phyloP scores from a whole-genome alignment of 805 yeast genomes.

The Zygotorulaspora florentina region DNA sequence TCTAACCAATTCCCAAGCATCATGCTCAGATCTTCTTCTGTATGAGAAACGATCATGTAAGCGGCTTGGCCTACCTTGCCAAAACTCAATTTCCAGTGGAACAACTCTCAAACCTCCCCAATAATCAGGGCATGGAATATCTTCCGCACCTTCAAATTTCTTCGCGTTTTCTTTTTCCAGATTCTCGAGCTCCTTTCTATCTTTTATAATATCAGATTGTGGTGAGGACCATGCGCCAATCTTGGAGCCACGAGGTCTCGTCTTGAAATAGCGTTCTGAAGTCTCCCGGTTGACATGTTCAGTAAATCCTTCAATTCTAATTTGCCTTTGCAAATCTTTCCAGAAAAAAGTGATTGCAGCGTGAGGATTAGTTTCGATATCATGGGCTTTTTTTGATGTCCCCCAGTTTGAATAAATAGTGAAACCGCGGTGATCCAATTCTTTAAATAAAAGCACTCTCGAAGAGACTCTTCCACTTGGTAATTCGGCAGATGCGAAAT shows the following conservation, averaged over 20 bases:
- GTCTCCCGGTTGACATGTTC: conserved; percentile 71
- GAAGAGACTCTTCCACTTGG: conserved; percentile 91
- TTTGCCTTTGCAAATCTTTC: conserved; percentile 88
- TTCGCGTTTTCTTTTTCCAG: conserved; percentile 45
- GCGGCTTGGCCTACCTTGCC: conserved; percentile 94
- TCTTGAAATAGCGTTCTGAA: conserved; percentile 69
- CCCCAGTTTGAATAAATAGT: conserved; percentile 91
- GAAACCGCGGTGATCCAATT: conserved; percentile 79
- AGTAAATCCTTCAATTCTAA: conserved; percentile 82
- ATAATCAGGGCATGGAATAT: conserved; percentile 83
- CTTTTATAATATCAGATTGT: conserved; percentile 59
- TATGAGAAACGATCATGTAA: conserved; percentile 84
- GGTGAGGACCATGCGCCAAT: conserved; percentile 98
- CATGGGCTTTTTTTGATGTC: conserved; percentile 74
- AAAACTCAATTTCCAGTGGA: conserved; percentile 89
- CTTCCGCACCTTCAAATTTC: conserved; percentile 56
- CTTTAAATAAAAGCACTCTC: conserved; percentile 81
- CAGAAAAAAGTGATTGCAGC: conserved; percentile 89
- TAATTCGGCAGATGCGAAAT: conserved; percentile 80
- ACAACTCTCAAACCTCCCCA: conserved; percentile 95
- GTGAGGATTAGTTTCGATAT: conserved; percentile 64
- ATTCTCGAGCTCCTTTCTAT: conserved; percentile 60
- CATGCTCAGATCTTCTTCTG: conserved; percentile 49
- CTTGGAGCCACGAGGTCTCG: conserved; percentile 89
- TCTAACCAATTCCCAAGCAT: conserved; percentile 61